phyloP scores from a whole-genome alignment of 108 stramenopile species.

The Skeletonema potamos region DNA sequence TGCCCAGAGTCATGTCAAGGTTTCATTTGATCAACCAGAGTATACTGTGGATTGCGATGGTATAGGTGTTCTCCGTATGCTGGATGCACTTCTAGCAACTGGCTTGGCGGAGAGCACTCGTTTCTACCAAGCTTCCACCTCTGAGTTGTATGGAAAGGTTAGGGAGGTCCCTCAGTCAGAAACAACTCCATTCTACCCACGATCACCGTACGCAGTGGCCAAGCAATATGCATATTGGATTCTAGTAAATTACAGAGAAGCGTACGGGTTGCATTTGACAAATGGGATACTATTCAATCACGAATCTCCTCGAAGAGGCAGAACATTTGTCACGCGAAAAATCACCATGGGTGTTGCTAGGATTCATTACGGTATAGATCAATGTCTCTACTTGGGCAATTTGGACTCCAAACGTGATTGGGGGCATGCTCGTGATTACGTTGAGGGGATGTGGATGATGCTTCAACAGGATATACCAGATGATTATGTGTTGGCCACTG shows the following conservation, averaged over 20 bases:
- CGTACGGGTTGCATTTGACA: slow-evolving; percentile 67
- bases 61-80: slow-evolving; percentile 60
- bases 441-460: slow-evolving; percentile 82
- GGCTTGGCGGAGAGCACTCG: slow-evolving; percentile 13
- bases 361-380: slow-evolving; percentile 50
- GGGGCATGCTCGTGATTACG: slow-evolving; percentile 79
- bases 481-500: slow-evolving; percentile 75
- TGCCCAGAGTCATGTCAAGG: slow-evolving; percentile 76
- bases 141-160: slow-evolving; percentile 78
- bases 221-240: slow-evolving; percentile 78
- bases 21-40: slow-evolving; percentile 77
- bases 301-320: slow-evolving; percentile 68
- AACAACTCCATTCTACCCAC: slow-evolving; percentile 74
- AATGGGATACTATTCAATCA: slow-evolving; percentile 81
- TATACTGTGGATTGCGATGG: slow-evolving; percentile 79
- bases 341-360: slow-evolving; percentile 67
- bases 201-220: slow-evolving; percentile 72
- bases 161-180: slow-evolving; percentile 71
- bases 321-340: slow-evolving; percentile 73
- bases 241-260: slow-evolving; percentile 74
- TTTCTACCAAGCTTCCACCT: slow-evolving; percentile 69
- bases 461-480: slow-evolving; percentile 63
- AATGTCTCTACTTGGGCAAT: slow-evolving; percentile 66
- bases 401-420: slow-evolving; percentile 73
- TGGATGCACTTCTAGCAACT: slow-evolving; percentile 66